phyloP scores from a whole-genome alignment of 2,329 filamentous ascomycete species.

The Geosmithia morbida region DNA sequence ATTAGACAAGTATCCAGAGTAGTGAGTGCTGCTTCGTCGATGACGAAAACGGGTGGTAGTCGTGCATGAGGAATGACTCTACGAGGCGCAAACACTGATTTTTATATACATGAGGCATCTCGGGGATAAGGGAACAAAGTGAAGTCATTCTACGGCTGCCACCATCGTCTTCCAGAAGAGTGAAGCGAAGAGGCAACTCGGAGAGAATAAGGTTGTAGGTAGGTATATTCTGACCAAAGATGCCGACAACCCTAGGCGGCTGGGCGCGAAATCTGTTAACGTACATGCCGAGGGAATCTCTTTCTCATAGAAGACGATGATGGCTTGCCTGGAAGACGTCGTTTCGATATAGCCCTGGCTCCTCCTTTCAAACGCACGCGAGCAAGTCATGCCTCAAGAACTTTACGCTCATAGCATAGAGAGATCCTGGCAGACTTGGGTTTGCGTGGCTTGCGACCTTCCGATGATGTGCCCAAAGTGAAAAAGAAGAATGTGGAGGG shows the following conservation, averaged over 20 bases:
- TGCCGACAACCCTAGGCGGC: conserved; percentile 15
- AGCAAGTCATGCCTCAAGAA: too few relatives aligned
- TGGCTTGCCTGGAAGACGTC: conserved; percentile 41
- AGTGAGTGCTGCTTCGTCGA: too few relatives aligned
- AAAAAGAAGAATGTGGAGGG: background rate
- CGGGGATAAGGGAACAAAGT: conserved; percentile 1
- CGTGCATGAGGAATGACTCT: conserved; percentile 5
- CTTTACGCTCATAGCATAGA: too few relatives aligned
- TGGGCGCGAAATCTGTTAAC: conserved; percentile 35
- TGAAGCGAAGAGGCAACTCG: conserved; percentile 11
- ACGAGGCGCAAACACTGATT: background rate
- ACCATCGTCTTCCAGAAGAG: conserved; percentile 47
- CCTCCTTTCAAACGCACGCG: background rate
- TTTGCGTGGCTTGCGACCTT: background rate
- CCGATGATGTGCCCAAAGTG: background rate
- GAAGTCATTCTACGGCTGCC: conserved; percentile 38
- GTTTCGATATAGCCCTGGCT: too few relatives aligned
- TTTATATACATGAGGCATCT: conserved; percentile 25
- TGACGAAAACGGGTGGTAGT: background rate
- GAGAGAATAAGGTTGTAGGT: conserved; percentile 20
- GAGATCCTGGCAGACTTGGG: background rate
- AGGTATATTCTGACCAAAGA: conserved; percentile 27
- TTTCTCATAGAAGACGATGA: conserved; percentile 50
- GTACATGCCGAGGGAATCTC: conserved; percentile 39
- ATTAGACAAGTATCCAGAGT: background rate